A percentile compares a stretch with the other conserved stretches of the same genome.
phyloP scores from a whole-genome alignment of 1,139 yeast species.

The Geotrichum aggregatum region DNA sequence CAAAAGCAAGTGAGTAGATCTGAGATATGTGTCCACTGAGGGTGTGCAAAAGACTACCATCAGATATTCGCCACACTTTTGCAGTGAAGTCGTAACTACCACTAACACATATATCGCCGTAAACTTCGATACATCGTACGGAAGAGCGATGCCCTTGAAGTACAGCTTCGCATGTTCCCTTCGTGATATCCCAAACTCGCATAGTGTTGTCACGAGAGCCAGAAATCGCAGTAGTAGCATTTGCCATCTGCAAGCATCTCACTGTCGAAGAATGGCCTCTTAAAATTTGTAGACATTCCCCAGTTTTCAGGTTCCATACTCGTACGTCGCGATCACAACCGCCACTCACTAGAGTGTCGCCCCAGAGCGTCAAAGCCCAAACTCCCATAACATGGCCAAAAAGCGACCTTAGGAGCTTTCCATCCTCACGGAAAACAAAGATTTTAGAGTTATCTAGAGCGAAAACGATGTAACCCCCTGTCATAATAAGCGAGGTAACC shows the following conservation, averaged over 20 bases:
- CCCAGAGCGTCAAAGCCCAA: conserved; percentile 87
- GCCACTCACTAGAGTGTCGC: conserved; percentile 77
- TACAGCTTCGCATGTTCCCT: conserved; percentile 67
- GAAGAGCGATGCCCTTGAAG: conserved; percentile 73
- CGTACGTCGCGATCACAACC: conserved; percentile 87
- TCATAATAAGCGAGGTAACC: conserved; percentile 41
- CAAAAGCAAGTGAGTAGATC: conserved; percentile 78
- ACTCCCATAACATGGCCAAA: conserved; percentile 96
- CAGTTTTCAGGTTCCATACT: conserved; percentile 80
- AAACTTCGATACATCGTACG: conserved; percentile 72
- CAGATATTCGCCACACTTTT: conserved; percentile 78
- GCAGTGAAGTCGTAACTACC: conserved; percentile 93
- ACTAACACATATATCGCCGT: conserved; percentile 41
- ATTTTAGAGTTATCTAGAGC: conserved; percentile 45
- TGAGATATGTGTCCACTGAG: conserved; percentile 85
- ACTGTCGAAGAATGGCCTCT: conserved; percentile 94
- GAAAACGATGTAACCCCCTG: conserved; percentile 40
- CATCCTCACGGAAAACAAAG: conserved; percentile 52
- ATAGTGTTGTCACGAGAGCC: conserved; percentile 89
- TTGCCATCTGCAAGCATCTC: conserved; percentile 76
- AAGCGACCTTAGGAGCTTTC: conserved; percentile 61
- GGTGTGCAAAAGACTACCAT: conserved; percentile 72
- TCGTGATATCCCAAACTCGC: conserved; percentile 83
- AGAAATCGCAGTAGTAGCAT: conserved; percentile 70
- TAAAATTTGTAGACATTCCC: conserved; percentile 70